These are phyloP conservation scores for Phyllosticta citribraziliensis DNA, from an alignment of 2,329 filamentous ascomycete species.

Conservation along the genomic window DNA sequence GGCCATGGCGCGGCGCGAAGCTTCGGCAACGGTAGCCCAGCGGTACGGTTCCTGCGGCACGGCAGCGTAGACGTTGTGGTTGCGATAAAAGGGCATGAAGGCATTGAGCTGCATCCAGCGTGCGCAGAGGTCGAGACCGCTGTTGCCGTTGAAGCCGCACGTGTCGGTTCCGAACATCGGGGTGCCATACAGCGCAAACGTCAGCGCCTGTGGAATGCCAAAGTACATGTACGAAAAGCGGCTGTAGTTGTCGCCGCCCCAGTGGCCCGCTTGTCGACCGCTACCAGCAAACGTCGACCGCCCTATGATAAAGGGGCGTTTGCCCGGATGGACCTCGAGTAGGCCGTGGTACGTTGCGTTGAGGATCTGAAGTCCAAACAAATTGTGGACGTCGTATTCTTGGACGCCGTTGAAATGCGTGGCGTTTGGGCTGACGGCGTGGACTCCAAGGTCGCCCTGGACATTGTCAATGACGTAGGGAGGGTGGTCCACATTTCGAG, in stretches of 20 bases:
- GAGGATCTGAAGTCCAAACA: slow-evolving; percentile 66
- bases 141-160: slow-evolving; percentile 62
- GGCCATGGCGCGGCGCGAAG: slow-evolving; percentile 55
- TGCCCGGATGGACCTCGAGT: slow-evolving; percentile 50
- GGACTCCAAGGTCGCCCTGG: slow-evolving; percentile 60
- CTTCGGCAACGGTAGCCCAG: slow-evolving; percentile 57
- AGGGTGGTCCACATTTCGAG: slow-evolving; percentile 60
- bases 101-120: slow-evolving; percentile 65
- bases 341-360: slow-evolving; percentile 69
- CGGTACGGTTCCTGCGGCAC: slow-evolving; percentile 59
- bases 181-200: slow-evolving; percentile 63
- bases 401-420: slow-evolving; percentile 62
- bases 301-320: slow-evolving; percentile 76
- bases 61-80: slow-evolving; percentile 58
- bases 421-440: slow-evolving; percentile 67
- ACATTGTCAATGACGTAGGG: slow-evolving; percentile 69
- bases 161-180: slow-evolving; percentile 58
- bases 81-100: slow-evolving; percentile 71
- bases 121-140: slow-evolving; percentile 59
- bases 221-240: slow-evolving; percentile 66
- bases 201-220: slow-evolving; percentile 67
- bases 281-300: slow-evolving; percentile 71
- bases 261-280: slow-evolving; percentile 69
- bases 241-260: slow-evolving; percentile 64
- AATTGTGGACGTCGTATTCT: slow-evolving; percentile 78